Conservation (phyloP, 129 eudicot species). For the Flaveria sonorensis region DNA sequence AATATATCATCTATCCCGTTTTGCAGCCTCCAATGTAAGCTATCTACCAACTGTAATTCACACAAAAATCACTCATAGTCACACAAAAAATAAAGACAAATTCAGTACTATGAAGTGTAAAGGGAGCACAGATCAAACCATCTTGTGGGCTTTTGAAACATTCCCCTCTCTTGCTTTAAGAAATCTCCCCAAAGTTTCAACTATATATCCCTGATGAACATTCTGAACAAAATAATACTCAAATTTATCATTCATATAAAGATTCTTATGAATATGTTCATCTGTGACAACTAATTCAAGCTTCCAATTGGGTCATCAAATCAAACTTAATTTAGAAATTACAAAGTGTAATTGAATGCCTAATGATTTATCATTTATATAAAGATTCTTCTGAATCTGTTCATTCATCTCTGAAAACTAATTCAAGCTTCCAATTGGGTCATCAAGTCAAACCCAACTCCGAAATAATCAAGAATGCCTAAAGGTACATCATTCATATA, state of each 20-base stretch:
- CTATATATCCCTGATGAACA: conserved; percentile 70
- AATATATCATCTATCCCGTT: conserved; percentile 70
- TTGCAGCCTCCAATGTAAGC: conserved; percentile 73
- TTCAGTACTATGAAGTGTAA: not conserved
- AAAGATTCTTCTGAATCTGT: not conserved
- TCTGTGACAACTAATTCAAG: not conserved
- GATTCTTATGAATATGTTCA: conserved; percentile 5
- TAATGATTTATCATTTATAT: not conserved
- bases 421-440: not conserved
- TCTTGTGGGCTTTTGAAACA: conserved; percentile 61
- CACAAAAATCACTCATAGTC: conserved; percentile 18
- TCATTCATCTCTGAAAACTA: not conserved
- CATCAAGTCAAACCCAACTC: not conserved
- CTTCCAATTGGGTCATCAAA: conserved; percentile 20
- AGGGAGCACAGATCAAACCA: conserved; percentile 44
- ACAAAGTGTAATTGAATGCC: not conserved
- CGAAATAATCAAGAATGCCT: not conserved
- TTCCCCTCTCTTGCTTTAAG: conserved; percentile 78
- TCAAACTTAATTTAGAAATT: conserved; percentile 1
- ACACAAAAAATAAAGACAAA: not conserved
- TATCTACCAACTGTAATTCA: conserved; percentile 64
- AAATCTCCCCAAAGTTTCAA: conserved; percentile 60
- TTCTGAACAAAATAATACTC: conserved; percentile 46
- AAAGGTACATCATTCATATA: not conserved
- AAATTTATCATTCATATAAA: not conserved